A percentile compares a stretch with the other conserved stretches of the same genome.
These are phyloP conservation scores for Penicillium digitatum DNA, from an alignment of 2,329 filamentous ascomycete species.

Conservation along the genomic window DNA sequence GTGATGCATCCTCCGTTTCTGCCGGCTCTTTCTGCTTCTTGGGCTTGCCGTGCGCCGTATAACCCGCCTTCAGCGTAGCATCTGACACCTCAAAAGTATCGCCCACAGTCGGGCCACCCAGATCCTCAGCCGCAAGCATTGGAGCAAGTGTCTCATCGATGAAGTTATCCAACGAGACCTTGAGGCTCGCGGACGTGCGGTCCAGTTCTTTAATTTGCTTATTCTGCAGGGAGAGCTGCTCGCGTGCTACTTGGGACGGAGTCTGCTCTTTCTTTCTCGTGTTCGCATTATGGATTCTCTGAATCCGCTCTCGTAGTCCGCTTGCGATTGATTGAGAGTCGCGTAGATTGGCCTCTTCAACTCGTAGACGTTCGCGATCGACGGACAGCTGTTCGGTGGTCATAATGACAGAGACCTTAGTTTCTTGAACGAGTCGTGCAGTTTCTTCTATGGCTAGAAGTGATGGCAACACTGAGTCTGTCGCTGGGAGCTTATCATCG, in stretches of 20 bases:
- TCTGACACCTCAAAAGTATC: conserved; percentile 64
- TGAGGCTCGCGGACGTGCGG: conserved; percentile 57
- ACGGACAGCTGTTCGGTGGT: conserved; percentile 40
- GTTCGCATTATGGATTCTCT: conserved; percentile 55
- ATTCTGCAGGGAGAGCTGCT: conserved; percentile 59
- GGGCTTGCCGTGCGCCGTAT: conserved; percentile 50
- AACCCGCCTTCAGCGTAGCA: conserved; percentile 51
- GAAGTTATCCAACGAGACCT: conserved; percentile 64
- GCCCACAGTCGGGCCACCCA: conserved; percentile 77
- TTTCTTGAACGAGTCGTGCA: conserved; percentile 61
- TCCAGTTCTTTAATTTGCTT: conserved; percentile 59
- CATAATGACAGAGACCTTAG: conserved; percentile 54
- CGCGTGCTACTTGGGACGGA: conserved; percentile 58
- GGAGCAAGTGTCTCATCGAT: conserved; percentile 66
- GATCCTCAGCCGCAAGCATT: conserved; percentile 77
- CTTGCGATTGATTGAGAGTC: conserved; percentile 47
- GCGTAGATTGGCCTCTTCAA: conserved; percentile 46
- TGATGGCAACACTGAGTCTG: conserved; percentile 65
- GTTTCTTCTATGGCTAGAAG: conserved; percentile 68
- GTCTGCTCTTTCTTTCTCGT: conserved; percentile 56
- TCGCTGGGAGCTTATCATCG: conserved; percentile 62
- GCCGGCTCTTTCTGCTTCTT: conserved; percentile 36
- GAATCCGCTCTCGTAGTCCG: conserved; percentile 56
- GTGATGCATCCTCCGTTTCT: conserved; percentile 34
- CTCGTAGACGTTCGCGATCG: conserved; percentile 40